phyloP scores from a whole-genome alignment of 805 yeast genomes.

The Ogataea trehaloabstinens region DNA sequence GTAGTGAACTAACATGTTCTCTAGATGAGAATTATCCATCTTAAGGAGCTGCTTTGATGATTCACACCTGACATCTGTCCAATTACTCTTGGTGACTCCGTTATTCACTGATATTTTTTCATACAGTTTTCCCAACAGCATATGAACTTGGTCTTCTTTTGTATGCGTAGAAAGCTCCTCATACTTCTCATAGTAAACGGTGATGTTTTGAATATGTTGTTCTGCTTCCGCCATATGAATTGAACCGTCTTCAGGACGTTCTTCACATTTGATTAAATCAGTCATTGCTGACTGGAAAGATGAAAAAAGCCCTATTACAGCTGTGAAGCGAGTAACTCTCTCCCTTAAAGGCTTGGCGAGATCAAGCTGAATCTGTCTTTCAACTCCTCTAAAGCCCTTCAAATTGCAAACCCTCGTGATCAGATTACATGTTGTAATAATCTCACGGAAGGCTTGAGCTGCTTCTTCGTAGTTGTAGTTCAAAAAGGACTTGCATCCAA shows the following conservation, averaged over 20 bases:
- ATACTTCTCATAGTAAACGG: constrained; percentile 11
- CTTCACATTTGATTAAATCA: constrained; percentile 6
- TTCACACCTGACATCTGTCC: constrained; percentile 4
- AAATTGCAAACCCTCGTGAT: constrained; percentile 11
- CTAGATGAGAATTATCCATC: constrained; percentile 20
- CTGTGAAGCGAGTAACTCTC: constrained; percentile 5
- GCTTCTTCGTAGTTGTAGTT: constrained; percentile 8
- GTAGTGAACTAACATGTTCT: constrained; percentile 38
- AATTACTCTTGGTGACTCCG: constrained; percentile 6
- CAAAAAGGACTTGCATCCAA: constrained; percentile 6
- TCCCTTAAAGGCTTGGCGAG: constrained; percentile 5
- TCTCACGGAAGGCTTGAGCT: not conserved
- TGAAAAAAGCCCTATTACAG: constrained; percentile 9
- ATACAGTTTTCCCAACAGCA: constrained; percentile 14
- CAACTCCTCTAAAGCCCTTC: constrained; percentile 12
- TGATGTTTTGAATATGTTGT: constrained; percentile 10
- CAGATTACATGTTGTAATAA: constrained; percentile 9
- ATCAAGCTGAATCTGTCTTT: constrained; percentile 7
- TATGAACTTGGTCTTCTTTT: constrained; percentile 16
- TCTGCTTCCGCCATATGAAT: constrained; percentile 8
- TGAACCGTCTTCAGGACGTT: not conserved
- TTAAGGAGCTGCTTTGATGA: constrained; percentile 6
- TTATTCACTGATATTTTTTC: constrained; percentile 12
- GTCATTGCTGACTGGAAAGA: constrained; percentile 8
- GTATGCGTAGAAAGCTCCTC: constrained; percentile 5